Evolutionary conservation across 208 protist genomes (phyloP).

Genomic region (Tritrichomonas musculus): DNA sequence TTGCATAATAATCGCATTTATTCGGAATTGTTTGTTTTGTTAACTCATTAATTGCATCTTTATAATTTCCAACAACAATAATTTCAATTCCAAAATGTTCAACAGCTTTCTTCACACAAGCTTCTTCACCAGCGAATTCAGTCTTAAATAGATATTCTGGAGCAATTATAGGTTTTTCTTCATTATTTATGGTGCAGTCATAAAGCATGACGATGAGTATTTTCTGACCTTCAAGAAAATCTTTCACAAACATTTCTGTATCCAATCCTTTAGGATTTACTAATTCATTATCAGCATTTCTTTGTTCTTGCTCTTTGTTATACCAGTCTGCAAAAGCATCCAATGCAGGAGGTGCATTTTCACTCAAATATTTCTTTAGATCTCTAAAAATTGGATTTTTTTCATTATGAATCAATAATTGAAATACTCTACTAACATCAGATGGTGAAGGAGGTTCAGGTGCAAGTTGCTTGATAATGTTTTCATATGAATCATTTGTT

Average conservation of each 20-base stretch:
- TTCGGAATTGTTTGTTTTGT: not conserved
- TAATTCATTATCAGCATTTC: not conserved
- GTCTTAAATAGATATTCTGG: not conserved
- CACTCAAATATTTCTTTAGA: not conserved
- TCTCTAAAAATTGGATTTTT: not conserved
- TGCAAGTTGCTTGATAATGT: not conserved
- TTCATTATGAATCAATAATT: not conserved
- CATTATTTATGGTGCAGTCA: not conserved
- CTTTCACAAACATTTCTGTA: not conserved
- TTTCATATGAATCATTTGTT: not conserved
- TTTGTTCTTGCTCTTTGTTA: not conserved
- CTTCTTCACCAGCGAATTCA: not conserved
- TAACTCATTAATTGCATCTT: not conserved
- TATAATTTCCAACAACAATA: not conserved
- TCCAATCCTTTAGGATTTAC: not conserved
- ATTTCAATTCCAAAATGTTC: not conserved
- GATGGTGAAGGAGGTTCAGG: not conserved
- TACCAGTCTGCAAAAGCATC: not conserved
- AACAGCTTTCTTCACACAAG: not conserved
- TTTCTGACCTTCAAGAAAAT: not conserved
- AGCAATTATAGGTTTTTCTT: not conserved
- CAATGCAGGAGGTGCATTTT: not conserved
- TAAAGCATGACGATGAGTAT: not conserved
- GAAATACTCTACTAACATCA: not conserved
- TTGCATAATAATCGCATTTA: not conserved